Conservation (phyloP, 139 green algal species). For the Coccomyxa sp. region DNA sequence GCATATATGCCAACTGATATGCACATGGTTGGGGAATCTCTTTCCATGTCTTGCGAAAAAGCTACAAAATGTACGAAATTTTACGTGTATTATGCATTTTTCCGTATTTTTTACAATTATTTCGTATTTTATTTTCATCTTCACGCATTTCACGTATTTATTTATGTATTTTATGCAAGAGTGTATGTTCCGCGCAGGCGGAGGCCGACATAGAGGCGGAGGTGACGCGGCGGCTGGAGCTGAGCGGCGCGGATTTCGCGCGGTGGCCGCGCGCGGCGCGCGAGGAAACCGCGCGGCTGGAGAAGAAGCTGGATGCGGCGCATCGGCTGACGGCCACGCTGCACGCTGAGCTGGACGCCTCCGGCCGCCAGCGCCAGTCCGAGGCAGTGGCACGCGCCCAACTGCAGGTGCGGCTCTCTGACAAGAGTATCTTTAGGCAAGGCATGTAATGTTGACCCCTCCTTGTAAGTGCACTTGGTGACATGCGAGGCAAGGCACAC, state of each 20-base stretch:
- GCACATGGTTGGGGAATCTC: no score
- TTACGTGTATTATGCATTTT: no score
- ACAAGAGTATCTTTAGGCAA: background rate
- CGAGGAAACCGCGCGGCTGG: constrained; percentile 36
- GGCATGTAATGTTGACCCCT: background rate
- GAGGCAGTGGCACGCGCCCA: constrained; percentile 1
- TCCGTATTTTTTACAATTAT: no score
- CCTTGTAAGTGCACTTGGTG: no score
- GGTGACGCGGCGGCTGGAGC: constrained; percentile 35
- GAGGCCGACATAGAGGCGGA: constrained; percentile 30
- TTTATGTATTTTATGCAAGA: no score
- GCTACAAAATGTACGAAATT: no score
- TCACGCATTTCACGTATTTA: no score
- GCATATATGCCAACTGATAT: no score
- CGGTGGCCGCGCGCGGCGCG: constrained; percentile 44
- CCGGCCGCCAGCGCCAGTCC: background rate
- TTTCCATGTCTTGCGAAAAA: no score
- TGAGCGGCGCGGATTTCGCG: constrained; percentile 23
- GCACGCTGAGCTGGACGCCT: constrained; percentile 15
- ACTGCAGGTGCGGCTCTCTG: background rate
- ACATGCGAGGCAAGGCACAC: no score
- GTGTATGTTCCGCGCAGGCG: no score
- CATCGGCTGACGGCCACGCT: constrained; percentile 11
- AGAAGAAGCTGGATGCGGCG: constrained; percentile 13
- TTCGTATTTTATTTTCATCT: no score